These are phyloP conservation scores for Neofusicoccum kwambonambiense DNA, from an alignment of 2,329 filamentous ascomycete species.

Conservation along the genomic window DNA sequence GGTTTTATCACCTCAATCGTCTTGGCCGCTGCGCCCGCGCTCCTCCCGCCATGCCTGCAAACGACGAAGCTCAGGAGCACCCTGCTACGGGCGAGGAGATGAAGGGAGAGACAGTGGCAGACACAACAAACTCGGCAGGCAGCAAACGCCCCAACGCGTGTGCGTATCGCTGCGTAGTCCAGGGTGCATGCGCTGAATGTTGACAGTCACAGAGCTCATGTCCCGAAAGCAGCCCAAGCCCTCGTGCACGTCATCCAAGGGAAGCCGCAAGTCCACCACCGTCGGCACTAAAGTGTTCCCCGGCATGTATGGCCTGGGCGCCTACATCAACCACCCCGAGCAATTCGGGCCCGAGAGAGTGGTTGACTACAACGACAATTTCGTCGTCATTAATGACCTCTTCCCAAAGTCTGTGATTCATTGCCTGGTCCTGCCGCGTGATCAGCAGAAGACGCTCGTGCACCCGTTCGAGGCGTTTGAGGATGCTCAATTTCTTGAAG, in stretches of 20 bases:
- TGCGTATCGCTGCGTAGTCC: slow-evolving; percentile 22
- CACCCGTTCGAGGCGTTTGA: slow-evolving; percentile 79
- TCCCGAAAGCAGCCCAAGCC: slow-evolving; percentile 38
- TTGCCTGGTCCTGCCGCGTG: slow-evolving; percentile 81
- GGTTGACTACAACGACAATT: slow-evolving; percentile 65
- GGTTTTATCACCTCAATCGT: too few relatives aligned
- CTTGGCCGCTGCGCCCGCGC: not conserved
- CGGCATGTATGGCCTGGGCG: slow-evolving; percentile 61
- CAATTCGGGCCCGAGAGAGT: slow-evolving; percentile 59
- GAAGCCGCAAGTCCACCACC: slow-evolving; percentile 19
- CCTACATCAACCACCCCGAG: slow-evolving; percentile 65
- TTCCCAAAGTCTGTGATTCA: slow-evolving; percentile 87
- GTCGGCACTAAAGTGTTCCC: slow-evolving; percentile 39
- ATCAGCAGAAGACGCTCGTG: slow-evolving; percentile 56
- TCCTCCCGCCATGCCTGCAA: not conserved
- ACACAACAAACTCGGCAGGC: not conserved
- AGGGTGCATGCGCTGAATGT: not conserved
- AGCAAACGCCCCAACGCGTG: slow-evolving; percentile 39
- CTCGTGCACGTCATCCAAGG: slow-evolving; percentile 11
- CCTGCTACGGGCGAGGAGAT: slow-evolving; percentile 27
- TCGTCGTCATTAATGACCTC: slow-evolving; percentile 75
- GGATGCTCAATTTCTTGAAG: slow-evolving; percentile 65
- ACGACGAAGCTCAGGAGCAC: slow-evolving; percentile 20
- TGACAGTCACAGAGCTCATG: slow-evolving; percentile 49
- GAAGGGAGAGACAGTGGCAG: slow-evolving; percentile 21